A percentile compares a stretch with the other conserved stretches of the same genome.
Conservation (phyloP, 352 stramenopile species). For the Globisporangium lucens region DNA sequence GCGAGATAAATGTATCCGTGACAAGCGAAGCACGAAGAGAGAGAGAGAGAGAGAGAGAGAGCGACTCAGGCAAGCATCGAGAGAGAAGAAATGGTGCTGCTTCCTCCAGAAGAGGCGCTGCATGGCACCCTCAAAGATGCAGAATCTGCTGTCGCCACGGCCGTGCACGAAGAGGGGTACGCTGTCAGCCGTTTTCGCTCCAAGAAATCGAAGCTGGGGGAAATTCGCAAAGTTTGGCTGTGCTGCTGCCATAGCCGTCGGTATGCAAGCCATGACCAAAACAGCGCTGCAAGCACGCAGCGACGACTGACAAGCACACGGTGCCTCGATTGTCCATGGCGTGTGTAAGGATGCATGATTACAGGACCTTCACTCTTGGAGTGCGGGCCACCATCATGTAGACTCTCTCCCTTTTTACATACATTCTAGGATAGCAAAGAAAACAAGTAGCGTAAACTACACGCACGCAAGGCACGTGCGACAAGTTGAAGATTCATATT, state of each 20-base stretch:
- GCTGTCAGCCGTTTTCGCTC: slow-evolving; percentile 2
- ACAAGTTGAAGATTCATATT: no score
- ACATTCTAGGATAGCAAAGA: no score
- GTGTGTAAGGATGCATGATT: no score
- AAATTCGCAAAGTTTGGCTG: background rate
- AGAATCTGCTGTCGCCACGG: background rate
- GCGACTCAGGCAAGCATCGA: background rate
- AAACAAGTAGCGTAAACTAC: no score
- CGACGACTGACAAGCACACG: background rate
- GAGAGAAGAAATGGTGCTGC: background rate
- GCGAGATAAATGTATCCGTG: background rate
- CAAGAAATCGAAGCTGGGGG: slow-evolving; percentile 4
- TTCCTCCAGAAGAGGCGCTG: slow-evolving; percentile 2
- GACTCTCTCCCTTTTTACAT: no score
- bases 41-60: background rate
- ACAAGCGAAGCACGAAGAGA: slow-evolving; percentile 1
- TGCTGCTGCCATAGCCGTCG: background rate
- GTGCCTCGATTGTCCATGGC: background rate
- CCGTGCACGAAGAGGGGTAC: background rate
- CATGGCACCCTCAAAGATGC: slow-evolving; percentile 1
- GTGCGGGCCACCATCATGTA: no score
- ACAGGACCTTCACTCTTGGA: no score
- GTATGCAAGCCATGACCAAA: slow-evolving; percentile 1
- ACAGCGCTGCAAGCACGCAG: slow-evolving; percentile 2
- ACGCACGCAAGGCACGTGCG: no score